Evolutionary conservation across 257 asterid species (phyloP), one percentile per base, ranked within the genome.

Genomic region (Galeopsis tetrahit): DNA sequence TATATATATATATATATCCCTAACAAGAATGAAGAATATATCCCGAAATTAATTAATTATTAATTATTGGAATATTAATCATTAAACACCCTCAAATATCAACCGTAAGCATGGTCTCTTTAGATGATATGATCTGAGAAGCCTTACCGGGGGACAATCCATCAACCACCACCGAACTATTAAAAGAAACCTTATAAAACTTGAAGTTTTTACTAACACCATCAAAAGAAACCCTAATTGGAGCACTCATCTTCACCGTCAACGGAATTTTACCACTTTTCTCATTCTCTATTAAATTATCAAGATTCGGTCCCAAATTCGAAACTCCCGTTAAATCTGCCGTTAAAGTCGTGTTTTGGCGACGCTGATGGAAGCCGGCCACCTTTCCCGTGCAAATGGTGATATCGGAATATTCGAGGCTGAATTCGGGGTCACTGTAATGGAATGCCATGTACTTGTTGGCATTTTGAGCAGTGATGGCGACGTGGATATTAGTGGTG

Each of bases 331-430:
- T 72, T 80, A 90, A 34, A 38, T 73, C 79, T 38, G 86, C 55
- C 4, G 36, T 32, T 9, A 90, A 6, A 3, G 89, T 88, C 9
- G 71, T 49, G 64, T 88, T 90, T 6, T 38, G 28, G 4, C 55
- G 68, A 2, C 83, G 81, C 36, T 90, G 95, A 6, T 44, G 68
- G 63, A 88, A 88, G 7, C 14, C 28, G 2, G 95, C 93, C 0
- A 86, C 11, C 55, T 75, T 72, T 0, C 93, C 96, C 0, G 71
- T 48, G 60, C 89, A 83, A 0, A 90, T 78, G 0, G n/a, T 58
- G 4, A 77, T 53, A 43, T 68, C 81, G 0, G 65, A 38, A 36
- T 88, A 86, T 0, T 39, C n/a, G 4, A 90, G 68, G 9, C 10
- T 36, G 0, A 88, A 61, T 6, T 62, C 68, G 77, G 81, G 85